Evolutionary conservation across 2,329 filamentous ascomycete genomes (phyloP).

Genomic region (Tricladium varicosporioides): DNA sequence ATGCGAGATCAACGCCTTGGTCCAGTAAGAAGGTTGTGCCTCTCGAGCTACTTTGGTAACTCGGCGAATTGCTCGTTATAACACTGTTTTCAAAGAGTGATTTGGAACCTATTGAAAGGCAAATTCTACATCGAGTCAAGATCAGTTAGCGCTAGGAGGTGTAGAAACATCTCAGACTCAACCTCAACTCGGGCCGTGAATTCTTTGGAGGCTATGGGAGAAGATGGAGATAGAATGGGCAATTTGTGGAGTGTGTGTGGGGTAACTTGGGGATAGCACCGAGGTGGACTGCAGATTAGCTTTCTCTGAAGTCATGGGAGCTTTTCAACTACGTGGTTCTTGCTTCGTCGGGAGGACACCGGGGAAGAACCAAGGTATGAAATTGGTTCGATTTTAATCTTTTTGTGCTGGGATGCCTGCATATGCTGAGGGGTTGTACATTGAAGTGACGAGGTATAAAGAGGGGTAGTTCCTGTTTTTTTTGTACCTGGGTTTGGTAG

Average conservation of each 20-base stretch:
- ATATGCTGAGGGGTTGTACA: neutral
- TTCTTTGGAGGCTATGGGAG: neutral
- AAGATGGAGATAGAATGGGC: neutral
- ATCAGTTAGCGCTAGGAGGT: no score
- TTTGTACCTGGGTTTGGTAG: neutral
- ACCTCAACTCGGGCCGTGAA: no score
- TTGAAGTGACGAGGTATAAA: conserved; percentile 1
- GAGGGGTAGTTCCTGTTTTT: conserved; percentile 7
- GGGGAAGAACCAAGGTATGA: neutral
- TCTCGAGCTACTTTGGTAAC: no score
- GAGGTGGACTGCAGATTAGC: neutral
- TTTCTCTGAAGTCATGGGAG: neutral
- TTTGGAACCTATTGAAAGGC: no score
- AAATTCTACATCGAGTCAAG: no score
- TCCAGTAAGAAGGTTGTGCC: no score
- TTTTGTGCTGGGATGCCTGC: neutral
- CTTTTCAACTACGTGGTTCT: no score
- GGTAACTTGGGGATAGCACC: neutral
- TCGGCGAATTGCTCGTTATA: no score
- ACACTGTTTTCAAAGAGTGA: no score
- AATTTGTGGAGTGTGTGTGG: neutral
- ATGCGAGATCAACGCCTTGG: no score
- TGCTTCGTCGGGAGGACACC: neutral
- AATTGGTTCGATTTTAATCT: neutral
- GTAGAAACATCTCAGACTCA: no score